These are phyloP conservation scores for Mrakia gelida DNA, from an alignment of 768 basidiomycete genomes.

Conservation along the genomic window DNA sequence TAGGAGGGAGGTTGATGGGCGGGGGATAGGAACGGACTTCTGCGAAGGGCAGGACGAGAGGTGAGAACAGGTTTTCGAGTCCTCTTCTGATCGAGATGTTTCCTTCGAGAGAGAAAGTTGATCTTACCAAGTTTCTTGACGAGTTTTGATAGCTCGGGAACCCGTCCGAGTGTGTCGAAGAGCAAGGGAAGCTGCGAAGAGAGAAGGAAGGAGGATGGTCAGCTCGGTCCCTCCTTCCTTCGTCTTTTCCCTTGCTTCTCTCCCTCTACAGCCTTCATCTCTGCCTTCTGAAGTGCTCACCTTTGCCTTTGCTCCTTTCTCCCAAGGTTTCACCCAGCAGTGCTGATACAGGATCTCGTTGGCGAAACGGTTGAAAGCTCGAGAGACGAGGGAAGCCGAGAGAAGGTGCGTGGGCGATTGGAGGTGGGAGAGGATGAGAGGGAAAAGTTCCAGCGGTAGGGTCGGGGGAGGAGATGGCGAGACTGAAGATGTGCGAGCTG, in stretches of 20 bases:
- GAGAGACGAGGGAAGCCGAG: constrained; percentile 8
- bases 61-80: too few relatives aligned
- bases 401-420: background rate
- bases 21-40: constrained; percentile 29
- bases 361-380: background rate
- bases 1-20: background rate
- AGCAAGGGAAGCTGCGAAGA: constrained; percentile 10
- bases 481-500: background rate
- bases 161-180: constrained; percentile 7
- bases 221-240: constrained; percentile 1
- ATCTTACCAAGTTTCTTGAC: constrained; percentile 10
- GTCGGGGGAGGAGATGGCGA: background rate
- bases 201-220: background rate
- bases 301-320: constrained; percentile 22
- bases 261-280: background rate
- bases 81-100: background rate
- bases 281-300: background rate
- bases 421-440: constrained; percentile 13
- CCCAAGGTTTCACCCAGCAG: constrained; percentile 27
- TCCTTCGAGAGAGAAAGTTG: background rate
- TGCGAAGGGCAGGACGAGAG: background rate
- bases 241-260: background rate
- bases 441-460: constrained; percentile 1
- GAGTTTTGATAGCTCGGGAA: background rate
- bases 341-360: constrained; percentile 18